Conservation (phyloP, 2,329 filamentous ascomycete genomes). For the Aschersonia sp. region DNA sequence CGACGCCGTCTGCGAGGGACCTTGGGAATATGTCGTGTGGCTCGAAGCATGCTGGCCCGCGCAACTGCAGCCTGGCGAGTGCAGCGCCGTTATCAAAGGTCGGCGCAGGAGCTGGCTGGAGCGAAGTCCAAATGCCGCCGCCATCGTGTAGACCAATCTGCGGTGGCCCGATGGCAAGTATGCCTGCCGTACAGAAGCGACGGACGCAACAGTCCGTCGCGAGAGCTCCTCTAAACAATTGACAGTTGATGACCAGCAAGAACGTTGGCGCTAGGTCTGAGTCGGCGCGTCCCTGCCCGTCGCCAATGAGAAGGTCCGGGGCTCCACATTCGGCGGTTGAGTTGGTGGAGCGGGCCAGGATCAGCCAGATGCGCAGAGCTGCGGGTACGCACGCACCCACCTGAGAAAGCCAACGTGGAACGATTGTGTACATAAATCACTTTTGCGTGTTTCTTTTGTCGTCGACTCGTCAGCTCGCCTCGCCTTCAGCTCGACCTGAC, state of each 20-base stretch:
- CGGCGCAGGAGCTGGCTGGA: conserved; percentile 17
- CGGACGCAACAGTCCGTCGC: too few relatives aligned
- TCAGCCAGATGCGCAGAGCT: too few relatives aligned
- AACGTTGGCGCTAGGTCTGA: too few relatives aligned
- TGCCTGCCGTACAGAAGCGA: too few relatives aligned
- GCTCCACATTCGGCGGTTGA: background rate
- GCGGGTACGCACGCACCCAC: background rate
- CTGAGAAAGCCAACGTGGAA: conserved; percentile 1
- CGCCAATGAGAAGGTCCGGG: background rate
- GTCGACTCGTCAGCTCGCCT: too few relatives aligned
- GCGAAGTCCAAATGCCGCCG: conserved; percentile 19
- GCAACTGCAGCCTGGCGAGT: conserved; percentile 14
- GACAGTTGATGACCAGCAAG: too few relatives aligned
- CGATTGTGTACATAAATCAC: background rate
- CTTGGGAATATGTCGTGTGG: conserved; percentile 7
- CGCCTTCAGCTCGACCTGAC: too few relatives aligned
- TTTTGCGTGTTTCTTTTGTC: too few relatives aligned
- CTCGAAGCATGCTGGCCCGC: conserved; percentile 6
- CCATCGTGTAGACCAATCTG: conserved; percentile 3
- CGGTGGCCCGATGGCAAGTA: too few relatives aligned
- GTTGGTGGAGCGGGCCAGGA: background rate
- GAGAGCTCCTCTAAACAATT: background rate
- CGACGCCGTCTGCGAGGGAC: conserved; percentile 9
- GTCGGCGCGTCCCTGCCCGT: too few relatives aligned
- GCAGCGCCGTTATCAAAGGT: conserved; percentile 15